These are phyloP conservation scores for Podaxis sp. DNA, from an alignment of 768 basidiomycete species.

Conservation along the genomic window DNA sequence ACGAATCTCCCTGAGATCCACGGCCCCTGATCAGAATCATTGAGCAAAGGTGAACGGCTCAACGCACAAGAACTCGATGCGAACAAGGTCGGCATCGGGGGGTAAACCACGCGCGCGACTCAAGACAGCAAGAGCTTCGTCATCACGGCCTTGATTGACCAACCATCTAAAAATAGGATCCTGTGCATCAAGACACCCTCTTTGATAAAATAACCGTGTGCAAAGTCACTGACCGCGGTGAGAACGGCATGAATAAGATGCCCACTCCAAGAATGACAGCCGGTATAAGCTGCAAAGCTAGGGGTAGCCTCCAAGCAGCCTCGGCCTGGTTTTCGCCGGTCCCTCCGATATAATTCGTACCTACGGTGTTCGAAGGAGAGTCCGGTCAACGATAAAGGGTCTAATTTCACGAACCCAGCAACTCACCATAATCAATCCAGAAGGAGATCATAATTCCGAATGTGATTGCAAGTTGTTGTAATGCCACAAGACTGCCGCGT, in stretches of 20 bases:
- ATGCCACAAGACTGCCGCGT: conserved; percentile 74
- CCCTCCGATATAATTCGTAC: conserved; percentile 72
- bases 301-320: conserved; percentile 75
- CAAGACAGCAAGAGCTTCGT: conserved; percentile 66
- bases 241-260: conserved; percentile 77
- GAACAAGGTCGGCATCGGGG: conserved; percentile 60
- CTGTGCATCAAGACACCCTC: not conserved
- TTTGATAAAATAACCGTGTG: not conserved
- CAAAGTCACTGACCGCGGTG: conserved; percentile 49
- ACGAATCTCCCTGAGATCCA: conserved; percentile 58
- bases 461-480: conserved; percentile 81
- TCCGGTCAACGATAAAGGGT: conserved; percentile 32
- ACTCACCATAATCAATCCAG: conserved; percentile 49
- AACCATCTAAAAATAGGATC: conserved; percentile 51
- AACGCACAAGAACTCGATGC: conserved; percentile 70
- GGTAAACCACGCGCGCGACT: conserved; percentile 56
- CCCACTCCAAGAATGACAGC: conserved; percentile 69
- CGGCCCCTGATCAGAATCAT: not conserved
- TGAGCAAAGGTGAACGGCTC: not conserved
- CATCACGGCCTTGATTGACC: conserved; percentile 74
- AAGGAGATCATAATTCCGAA: conserved; percentile 73
- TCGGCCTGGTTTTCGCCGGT: conserved; percentile 53
- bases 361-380: conserved; percentile 38
- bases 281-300: conserved; percentile 73
- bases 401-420: not conserved